Base-by-base conservation (phyloP, 139 green algal genomes). In the Chlorella sp. region DNA sequence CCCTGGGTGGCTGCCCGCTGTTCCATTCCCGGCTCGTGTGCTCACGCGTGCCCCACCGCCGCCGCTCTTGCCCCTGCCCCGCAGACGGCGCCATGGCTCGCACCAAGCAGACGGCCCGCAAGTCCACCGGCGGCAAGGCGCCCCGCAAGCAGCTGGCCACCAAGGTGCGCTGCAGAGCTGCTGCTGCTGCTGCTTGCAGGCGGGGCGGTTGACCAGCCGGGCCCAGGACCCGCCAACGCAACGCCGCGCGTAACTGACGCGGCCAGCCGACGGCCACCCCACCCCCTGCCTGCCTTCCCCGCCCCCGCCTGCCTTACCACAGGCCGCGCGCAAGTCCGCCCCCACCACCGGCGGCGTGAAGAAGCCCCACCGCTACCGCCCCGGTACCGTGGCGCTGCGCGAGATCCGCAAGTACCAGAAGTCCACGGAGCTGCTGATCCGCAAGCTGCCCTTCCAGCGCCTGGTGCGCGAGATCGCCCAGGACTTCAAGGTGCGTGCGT, bases 401-500 rank as follows among this genome's bases (percentile, higher is more conserved):
- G 95, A 98, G 91, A 98, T 98, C 91, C 90, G 95, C 80, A 97
- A 98, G 92, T 98, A 98, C 92, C 95, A 98, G 91, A 98, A 98
- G 93, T 95, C 89, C 72, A 97, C 94, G 2, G 95, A 98, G 90
- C 90, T 95, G 88, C 93, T 99, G 46, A 98, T 99, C 89, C 93
- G 96, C 88, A 98, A 98, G 93, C 92, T 98, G 83, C 96, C 96
- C 76, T 99, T 99, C 91, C 96, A 99, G 93, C 92, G 96, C 75
- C 91, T 99, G 75, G 96, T 99, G 26, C 93, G 97, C 76, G 97
- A 99, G 92, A 99, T 99, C 80, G 96, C 96, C 36, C 96, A 99
- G 94, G 97, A 99, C 92, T 99, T 99, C 96, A 99, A 99, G 94
- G 77, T 83, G 40, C 28, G 69, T n/a, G n/a, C 36, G 7, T 54